These are phyloP conservation scores for Tricholoma hemisulphureum DNA, from an alignment of 768 basidiomycete species.

Conservation along the genomic window DNA sequence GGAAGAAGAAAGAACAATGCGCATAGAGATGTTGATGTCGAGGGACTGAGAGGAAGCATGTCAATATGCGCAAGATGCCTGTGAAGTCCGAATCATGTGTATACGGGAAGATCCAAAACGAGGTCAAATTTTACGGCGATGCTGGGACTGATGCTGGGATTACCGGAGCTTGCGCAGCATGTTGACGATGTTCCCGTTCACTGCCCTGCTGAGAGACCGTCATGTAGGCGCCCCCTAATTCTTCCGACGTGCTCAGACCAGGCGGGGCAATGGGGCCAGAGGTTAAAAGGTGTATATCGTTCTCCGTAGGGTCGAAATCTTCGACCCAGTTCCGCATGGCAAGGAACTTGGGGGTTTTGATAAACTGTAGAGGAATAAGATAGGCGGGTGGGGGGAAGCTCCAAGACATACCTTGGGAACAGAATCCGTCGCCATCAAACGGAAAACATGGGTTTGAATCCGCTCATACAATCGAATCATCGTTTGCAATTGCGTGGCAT, in stretches of 20 bases:
- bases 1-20: constrained; percentile 12
- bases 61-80: constrained; percentile 24
- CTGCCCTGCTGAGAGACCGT: constrained; percentile 80
- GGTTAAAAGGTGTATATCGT: constrained; percentile 55
- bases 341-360: constrained; percentile 81
- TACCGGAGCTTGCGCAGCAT: constrained; percentile 24
- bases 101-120: constrained; percentile 21
- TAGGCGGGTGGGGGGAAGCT: constrained; percentile 7
- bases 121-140: constrained; percentile 26
- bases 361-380: constrained; percentile 54
- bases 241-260: constrained; percentile 61
- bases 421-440: constrained; percentile 97
- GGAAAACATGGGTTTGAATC: constrained; percentile 95
- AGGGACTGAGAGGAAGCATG: constrained; percentile 1
- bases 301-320: constrained; percentile 67
- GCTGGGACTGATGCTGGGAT: constrained; percentile 27
- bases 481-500: constrained; percentile 92
- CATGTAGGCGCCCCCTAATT: constrained; percentile 81
- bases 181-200: constrained; percentile 60
- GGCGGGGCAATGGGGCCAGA: constrained; percentile 64
- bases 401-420: constrained; percentile 78
- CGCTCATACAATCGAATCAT: constrained; percentile 93
- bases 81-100: constrained; percentile 21
- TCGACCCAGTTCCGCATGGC: constrained; percentile 78
- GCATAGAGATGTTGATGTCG: constrained; percentile 19